Evolutionary conservation across 176 grass and related monocot species (phyloP).

Genomic region (barley (Hordeum vulgare)): DNA sequence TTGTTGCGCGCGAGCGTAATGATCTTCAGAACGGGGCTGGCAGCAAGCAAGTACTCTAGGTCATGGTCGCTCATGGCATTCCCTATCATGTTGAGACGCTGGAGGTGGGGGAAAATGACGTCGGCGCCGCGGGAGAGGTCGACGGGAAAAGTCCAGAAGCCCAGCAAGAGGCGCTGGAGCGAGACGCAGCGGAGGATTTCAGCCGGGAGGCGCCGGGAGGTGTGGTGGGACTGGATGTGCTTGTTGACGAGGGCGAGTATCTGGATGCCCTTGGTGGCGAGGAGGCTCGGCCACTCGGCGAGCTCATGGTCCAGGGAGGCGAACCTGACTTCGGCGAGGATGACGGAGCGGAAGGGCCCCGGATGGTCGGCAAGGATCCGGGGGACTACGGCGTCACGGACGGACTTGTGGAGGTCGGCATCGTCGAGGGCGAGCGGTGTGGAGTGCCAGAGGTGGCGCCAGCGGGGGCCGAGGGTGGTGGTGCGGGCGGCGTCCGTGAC

Average conservation of each 20-base stretch:
- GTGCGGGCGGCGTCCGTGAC: background rate
- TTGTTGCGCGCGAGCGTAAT: background rate
- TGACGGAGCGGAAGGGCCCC: background rate
- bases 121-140: background rate
- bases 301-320: background rate
- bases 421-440: background rate
- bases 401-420: background rate
- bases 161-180: background rate
- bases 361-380: background rate
- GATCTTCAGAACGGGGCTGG: background rate
- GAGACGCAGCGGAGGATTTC: background rate
- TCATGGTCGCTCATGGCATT: background rate
- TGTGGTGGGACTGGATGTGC: background rate
- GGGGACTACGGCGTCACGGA: background rate
- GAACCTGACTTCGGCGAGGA: background rate
- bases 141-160: background rate
- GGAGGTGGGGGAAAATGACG: conserved; percentile 15
- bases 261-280: background rate
- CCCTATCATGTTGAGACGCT: background rate
- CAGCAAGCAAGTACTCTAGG: background rate
- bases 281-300: background rate
- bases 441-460: background rate
- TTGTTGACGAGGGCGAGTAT: background rate
- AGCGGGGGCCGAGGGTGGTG: background rate
- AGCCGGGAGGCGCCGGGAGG: background rate